Base-by-base conservation (phyloP, 257 asterid genomes). In the Solanum bulbocastanum region DNA sequence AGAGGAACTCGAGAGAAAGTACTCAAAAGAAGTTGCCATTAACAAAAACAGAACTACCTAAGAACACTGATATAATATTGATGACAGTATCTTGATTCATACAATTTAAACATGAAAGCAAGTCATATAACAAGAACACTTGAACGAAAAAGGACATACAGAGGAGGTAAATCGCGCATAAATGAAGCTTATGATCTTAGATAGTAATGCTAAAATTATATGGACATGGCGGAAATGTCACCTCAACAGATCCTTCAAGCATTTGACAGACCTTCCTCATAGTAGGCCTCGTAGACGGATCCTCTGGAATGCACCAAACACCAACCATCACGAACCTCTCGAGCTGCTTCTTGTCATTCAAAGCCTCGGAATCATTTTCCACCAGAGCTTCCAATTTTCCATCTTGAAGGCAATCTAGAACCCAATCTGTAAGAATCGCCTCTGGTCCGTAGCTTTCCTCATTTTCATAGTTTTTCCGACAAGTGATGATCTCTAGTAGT, bases 221-320 rank as follows among this genome's bases (percentile, higher is more conserved):
- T 11, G 89, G 89, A 36, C 85, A 85, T 35, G 89, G 91, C 2
- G 92, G 92, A 3, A 6, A 6, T 1, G 65, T 8, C 22, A 91
- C 91, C 49, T 90, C 90, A 42, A 90, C 87, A 52, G 87, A 30
- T 40, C 90, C 92, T 86, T 90, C 93, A 83, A 90, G 92, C 92
- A 90, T 91, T 65, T 79, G 91, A 35, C 39, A 46, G 3, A 88
- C 91, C 14, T 71, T 85, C 75, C 87, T 88, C 91, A 91, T 87
- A 23, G 90, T 87, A n/a, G 91, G 93, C 90, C 93, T 87, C 20
- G 10, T 40, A 9, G 87, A 81, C 1, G 87, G 18, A 8, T 89
- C 88, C 79, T 91, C 93, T 32, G 90, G 91, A 82, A 91, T 88
- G 37, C 93, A 90, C 91, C 93, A 91, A 65, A 91, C 23, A n/a